Base-by-base conservation (phyloP, 495 filamentous ascomycete genomes). In the Lasiosphaeris hirsuta region DNA sequence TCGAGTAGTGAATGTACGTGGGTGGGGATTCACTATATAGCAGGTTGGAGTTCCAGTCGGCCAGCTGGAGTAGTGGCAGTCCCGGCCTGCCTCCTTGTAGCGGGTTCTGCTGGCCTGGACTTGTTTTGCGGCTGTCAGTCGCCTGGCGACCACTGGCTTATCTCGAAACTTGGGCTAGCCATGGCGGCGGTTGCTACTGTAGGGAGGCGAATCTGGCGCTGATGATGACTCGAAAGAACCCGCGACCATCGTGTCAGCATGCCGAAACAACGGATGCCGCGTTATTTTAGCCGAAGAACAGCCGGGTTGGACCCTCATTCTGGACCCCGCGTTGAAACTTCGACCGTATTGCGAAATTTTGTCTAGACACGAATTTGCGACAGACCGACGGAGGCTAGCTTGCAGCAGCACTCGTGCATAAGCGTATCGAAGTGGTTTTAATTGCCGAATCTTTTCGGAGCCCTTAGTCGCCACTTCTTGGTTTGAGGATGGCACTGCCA, bases 271-370 rank as follows among this genome's bases (percentile, higher is more conserved):
- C 17, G 19, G 45, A 30, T 19, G 45, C 45, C 6, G 9, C 17
- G 46, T 45, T 8, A 50, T 43, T 50, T 50, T 35, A 57, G 54
- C 54, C 54, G 44, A 57, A 57, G 23, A 57, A 50, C 37, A 57
- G 37, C 54, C 45, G 45, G 14, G 0, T 7, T 43, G 42, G 42
- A 40, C 53, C 42, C 46, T 48, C 4, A 45, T 44, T 47, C 41
- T 47, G 18, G 11, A 46, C 52, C 41, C 52, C 42, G 42, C 33
- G 3, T 11, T 19, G 6, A n/a, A n/a, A 14, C 18, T 19, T 48
- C 45, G 11, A 11, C 45, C 45, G 4, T n/a, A 50, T 50, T 35
- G 38, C 19, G 47, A 33, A n/a, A 30, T 54, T 54, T 39, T 17
- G 3, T 13, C 40, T 15, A 10, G 51, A 43, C 39, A 39, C 23